These are phyloP conservation scores for Penicillium cosmopolitanum DNA, from an alignment of 495 filamentous ascomycete genomes.

Conservation along the genomic window DNA sequence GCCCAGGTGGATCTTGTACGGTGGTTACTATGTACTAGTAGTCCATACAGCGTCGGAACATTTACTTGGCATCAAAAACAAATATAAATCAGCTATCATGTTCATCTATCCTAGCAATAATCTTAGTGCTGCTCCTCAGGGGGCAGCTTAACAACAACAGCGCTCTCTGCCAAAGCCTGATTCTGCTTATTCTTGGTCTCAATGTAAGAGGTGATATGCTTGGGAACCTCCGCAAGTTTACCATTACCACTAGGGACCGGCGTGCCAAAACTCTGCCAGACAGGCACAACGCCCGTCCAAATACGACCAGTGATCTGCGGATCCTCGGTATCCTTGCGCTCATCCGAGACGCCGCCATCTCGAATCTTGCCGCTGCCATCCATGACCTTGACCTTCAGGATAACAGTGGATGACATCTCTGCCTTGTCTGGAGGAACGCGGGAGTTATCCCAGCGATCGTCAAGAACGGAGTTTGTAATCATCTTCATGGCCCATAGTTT, in stretches of 20 bases:
- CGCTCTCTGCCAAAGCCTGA: conserved; percentile 55
- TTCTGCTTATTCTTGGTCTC: conserved; percentile 56
- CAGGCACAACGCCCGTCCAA: conserved; percentile 87
- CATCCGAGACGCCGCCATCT: conserved; percentile 69
- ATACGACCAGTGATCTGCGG: conserved; percentile 61
- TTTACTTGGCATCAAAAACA: not conserved
- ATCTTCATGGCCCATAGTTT: conserved; percentile 83
- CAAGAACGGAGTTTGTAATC: conserved; percentile 75
- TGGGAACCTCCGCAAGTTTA: conserved; percentile 60
- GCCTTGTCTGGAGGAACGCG: conserved; percentile 71
- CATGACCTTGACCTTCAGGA: conserved; percentile 70
- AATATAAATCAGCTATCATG: not conserved
- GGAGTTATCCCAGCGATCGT: conserved; percentile 68
- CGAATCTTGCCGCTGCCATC: conserved; percentile 81
- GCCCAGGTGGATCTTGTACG: no score
- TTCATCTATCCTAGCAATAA: not conserved
- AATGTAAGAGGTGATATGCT: conserved; percentile 64
- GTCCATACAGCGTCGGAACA: no score
- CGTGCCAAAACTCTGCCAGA: conserved; percentile 65
- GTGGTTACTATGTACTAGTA: no score
- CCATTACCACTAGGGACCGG: conserved; percentile 71
- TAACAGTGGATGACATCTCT: conserved; percentile 77
- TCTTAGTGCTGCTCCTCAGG: conserved; percentile 43
- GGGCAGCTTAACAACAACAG: conserved; percentile 37
- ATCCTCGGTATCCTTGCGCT: conserved; percentile 66